Conservation (phyloP, 2,329 filamentous ascomycete species). For the Ophiostoma tasmaniense region DNA sequence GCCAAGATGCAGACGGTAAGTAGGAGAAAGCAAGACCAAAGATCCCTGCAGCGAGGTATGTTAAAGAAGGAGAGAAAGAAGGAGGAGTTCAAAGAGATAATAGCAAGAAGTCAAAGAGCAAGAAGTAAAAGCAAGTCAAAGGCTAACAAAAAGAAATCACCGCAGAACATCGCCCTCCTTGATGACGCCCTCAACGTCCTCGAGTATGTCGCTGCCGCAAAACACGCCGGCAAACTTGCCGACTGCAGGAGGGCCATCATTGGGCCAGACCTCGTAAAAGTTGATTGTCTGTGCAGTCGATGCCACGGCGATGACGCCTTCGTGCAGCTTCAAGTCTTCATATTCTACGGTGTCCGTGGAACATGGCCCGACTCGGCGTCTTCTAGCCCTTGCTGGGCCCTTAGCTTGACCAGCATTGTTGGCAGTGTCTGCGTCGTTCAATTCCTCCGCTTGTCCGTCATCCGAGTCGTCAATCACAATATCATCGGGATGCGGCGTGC, state of each 20-base stretch:
- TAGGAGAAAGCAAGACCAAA: neutral
- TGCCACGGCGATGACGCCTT: slow-evolving; percentile 84
- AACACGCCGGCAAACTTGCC: slow-evolving; percentile 50
- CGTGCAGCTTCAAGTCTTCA: slow-evolving; percentile 40
- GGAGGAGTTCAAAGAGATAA: neutral
- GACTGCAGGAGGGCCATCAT: slow-evolving; percentile 45
- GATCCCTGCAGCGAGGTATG: neutral
- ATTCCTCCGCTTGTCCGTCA: slow-evolving; percentile 33
- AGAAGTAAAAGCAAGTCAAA: neutral
- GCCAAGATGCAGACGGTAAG: neutral
- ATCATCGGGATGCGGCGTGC: neutral
- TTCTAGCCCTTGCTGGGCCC: neutral
- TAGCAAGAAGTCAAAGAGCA: neutral
- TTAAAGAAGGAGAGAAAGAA: neutral
- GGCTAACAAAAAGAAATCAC: slow-evolving; percentile 31
- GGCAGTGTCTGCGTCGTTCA: slow-evolving; percentile 26
- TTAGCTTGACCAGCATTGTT: neutral
- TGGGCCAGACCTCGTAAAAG: slow-evolving; percentile 92
- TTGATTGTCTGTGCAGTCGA: slow-evolving; percentile 88
- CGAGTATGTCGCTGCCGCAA: slow-evolving; percentile 77
- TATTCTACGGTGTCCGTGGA: neutral
- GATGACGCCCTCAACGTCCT: slow-evolving; percentile 71
- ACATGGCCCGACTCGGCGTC: neutral
- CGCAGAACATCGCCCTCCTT: slow-evolving; percentile 65
- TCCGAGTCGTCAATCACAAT: slow-evolving; percentile 16